Percentiles rank a stretch among this genome's conserved stretches.
phyloP scores from a whole-genome alignment of 2,329 filamentous ascomycete genomes.

The Aspergillus neoniger region DNA sequence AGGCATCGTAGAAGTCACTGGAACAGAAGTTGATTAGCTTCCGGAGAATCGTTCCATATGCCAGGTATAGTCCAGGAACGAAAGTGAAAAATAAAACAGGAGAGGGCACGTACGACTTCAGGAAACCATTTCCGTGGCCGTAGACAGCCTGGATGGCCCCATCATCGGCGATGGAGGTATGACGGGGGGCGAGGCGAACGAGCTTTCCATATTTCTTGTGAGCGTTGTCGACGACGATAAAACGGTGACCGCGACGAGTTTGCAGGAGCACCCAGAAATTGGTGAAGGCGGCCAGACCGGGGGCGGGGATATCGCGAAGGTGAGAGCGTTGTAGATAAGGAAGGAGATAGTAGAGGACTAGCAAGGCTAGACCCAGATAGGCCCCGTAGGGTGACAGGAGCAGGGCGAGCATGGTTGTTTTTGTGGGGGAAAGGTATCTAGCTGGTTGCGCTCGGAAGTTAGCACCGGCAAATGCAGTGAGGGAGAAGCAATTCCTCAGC shows the following conservation, averaged over 20 bases:
- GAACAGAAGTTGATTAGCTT: not conserved
- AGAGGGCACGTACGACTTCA: conserved; percentile 62
- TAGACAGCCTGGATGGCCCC: conserved; percentile 76
- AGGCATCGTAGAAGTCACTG: conserved; percentile 87
- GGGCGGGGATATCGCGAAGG: conserved; percentile 54
- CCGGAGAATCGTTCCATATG: not conserved
- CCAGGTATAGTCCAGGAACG: not conserved
- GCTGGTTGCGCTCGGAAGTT: no score
- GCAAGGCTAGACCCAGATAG: conserved; percentile 50
- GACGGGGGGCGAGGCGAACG: conserved; percentile 80
- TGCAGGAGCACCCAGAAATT: conserved; percentile 78
- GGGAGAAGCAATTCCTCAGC: conserved; percentile 18
- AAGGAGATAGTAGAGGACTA: conserved; percentile 57
- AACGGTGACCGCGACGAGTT: conserved; percentile 66
- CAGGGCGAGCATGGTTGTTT: conserved; percentile 27
- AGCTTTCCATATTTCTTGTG: conserved; percentile 78
- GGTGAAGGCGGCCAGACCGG: conserved; percentile 63
- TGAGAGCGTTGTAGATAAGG: conserved; percentile 60
- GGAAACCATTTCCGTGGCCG: conserved; percentile 74
- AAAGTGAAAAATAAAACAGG: no score
- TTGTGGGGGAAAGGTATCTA: not conserved
- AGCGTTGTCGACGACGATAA: conserved; percentile 64
- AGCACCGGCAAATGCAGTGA: no score
- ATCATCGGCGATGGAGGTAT: conserved; percentile 78
- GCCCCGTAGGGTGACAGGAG: conserved; percentile 32